Base-by-base conservation (phyloP, 441 rosid genomes). In the Corymbia citriodora region DNA sequence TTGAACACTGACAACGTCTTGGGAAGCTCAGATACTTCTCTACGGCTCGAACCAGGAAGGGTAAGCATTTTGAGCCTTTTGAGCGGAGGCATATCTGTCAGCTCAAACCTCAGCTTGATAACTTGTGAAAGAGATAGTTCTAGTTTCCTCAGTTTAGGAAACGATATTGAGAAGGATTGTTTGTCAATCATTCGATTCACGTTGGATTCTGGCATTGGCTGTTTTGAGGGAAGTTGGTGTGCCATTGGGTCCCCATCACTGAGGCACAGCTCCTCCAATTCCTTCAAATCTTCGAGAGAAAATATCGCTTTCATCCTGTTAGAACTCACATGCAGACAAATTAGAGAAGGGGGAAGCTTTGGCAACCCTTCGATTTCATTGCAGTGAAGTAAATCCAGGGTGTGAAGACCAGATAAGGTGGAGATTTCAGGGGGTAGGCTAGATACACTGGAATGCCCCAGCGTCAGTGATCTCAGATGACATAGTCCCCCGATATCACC, bases 401-500 rank as follows among this genome's bases (percentile, higher is more conserved):
- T n/a, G 74, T 2, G 74, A 65, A 65, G 74, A 65, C 74, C 10
- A n/a, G 40, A 0, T 10, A 65, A 7, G 74, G 74, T 65, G 40
- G 74, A 65, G 40, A n/a, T n/a, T 65, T n/a, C 40, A 1, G 11
- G 10, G 21, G 74, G 74, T 15, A 65, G 9, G 40, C 40, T n/a
- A 15, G 74, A 65, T 14, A 65, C 15, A 4, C 36, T n/a, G 21
- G 74, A 65, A n/a, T n/a, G 40, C 21, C 40, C 21, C 40, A 65
- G 74, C 19, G 0, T 65, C 74, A 65, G 15, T 65, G 40, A 15
- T n/a, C 74, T n/a, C 74, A 65, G 3, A 65, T 4, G 21, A 65
- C 0, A 1, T n/a, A 65, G 74, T 8, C 21, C 3, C 40, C 8
- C 0, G 3, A 65, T 65, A 12, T n/a, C 21, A n/a, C 40, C 1